A percentile compares a stretch with the other conserved stretches of the same genome.
Conservation (phyloP, 805 yeast species). For the Barnettozyma vustinii region DNA sequence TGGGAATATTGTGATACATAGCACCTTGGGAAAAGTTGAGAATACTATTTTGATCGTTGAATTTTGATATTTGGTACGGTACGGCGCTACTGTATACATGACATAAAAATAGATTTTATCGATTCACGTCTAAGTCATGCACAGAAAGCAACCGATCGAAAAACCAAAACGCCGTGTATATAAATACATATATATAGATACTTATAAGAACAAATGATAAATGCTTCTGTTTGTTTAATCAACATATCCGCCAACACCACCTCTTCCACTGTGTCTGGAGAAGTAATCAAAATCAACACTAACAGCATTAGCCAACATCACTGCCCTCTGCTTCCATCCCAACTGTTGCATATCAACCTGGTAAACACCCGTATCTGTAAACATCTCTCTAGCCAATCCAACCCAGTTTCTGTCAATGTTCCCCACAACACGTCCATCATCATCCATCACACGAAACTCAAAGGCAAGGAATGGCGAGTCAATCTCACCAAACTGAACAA, state of each 20-base stretch:
- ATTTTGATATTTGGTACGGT: no score
- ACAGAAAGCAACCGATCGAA: no score
- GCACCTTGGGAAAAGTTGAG: no score
- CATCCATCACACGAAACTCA: conserved; percentile 73
- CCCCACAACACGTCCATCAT: conserved; percentile 53
- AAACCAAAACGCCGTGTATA: no score
- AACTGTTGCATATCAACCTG: conserved; percentile 63
- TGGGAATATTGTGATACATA: no score
- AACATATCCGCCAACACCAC: conserved; percentile 25
- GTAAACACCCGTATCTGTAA: conserved; percentile 94
- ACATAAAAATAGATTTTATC: no score
- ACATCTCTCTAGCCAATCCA: conserved; percentile 86
- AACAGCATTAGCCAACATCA: conserved; percentile 80
- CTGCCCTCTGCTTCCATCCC: conserved; percentile 78
- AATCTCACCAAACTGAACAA: conserved; percentile 77
- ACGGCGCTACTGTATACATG: no score
- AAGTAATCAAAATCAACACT: conserved; percentile 95
- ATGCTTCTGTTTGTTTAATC: not conserved
- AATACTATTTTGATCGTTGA: no score
- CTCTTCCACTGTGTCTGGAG: conserved; percentile 73
- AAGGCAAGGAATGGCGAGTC: conserved; percentile 86
- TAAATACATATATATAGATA: no score
- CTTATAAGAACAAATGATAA: no score
- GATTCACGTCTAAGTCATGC: no score
- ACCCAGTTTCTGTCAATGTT: conserved; percentile 92